Conservation (phyloP, 2,329 filamentous ascomycete genomes). For the Colletotrichum siamense region DNA sequence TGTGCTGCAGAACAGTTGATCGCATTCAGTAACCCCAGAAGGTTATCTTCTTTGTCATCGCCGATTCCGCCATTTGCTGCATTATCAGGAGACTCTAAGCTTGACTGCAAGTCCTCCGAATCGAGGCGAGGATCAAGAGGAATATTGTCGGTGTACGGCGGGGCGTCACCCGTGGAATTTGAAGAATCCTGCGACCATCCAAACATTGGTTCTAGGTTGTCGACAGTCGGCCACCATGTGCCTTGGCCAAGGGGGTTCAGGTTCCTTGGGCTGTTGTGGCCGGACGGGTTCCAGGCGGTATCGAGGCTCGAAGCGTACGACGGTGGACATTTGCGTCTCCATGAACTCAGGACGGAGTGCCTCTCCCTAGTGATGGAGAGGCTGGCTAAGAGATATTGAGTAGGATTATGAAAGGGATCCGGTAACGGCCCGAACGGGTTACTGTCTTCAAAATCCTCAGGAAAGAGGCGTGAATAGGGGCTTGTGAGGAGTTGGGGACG, state of each 20-base stretch:
- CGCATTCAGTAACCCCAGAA: not conserved
- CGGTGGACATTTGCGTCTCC: not conserved
- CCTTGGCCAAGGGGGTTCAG: not conserved
- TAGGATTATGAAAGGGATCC: not conserved
- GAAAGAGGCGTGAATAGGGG: fast-evolving
- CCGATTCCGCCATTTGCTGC: fast-evolving
- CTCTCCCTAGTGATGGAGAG: not conserved
- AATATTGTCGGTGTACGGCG: not conserved
- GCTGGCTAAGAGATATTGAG: not conserved
- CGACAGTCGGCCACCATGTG: not conserved
- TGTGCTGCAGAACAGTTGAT: not conserved
- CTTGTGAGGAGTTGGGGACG: not conserved
- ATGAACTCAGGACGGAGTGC: not conserved
- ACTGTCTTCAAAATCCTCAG: not conserved
- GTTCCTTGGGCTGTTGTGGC: not conserved
- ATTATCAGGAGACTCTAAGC: not conserved
- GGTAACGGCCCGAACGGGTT: not conserved
- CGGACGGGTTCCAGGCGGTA: not conserved
- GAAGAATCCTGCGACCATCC: not conserved
- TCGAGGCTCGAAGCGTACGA: not conserved
- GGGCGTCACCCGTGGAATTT: not conserved
- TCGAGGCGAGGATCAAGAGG: not conserved
- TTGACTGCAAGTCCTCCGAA: not conserved
- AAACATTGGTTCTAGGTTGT: not conserved
- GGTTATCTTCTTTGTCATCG: not conserved